Percentiles rank a stretch among this genome's conserved stretches.
phyloP scores from a whole-genome alignment of 129 eudicot genomes.

The Saussurea involucrata region DNA sequence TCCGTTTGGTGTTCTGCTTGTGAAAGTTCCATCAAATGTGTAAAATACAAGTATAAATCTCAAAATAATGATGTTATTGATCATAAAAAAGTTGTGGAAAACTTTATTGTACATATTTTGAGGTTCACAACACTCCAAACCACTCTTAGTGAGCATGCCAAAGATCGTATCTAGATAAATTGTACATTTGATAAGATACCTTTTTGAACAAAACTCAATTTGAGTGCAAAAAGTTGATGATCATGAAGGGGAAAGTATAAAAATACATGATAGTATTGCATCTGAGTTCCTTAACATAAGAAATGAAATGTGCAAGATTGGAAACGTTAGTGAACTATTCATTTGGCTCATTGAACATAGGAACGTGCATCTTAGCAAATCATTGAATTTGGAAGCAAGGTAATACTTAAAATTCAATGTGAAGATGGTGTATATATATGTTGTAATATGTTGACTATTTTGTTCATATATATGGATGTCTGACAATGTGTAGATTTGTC shows the following conservation, averaged over 20 bases:
- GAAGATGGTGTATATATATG: neutral
- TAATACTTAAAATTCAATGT: neutral
- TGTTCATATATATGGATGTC: neutral
- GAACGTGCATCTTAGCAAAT: neutral
- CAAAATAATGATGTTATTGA: neutral
- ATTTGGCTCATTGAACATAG: neutral
- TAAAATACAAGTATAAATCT: neutral
- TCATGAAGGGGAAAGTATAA: neutral
- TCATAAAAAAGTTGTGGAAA: neutral
- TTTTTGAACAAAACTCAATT: neutral
- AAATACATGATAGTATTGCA: neutral
- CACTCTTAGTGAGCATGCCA: neutral
- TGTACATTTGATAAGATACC: neutral
- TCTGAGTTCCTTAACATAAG: neutral
- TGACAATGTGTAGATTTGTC: slow-evolving; percentile 5
- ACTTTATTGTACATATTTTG: neutral
- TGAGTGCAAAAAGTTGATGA: neutral
- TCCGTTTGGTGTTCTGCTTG: neutral
- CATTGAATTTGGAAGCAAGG: neutral
- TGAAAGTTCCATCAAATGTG: neutral
- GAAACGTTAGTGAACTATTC: slow-evolving; percentile 15
- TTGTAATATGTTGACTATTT: neutral
- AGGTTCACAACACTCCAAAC: neutral
- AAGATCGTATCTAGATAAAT: neutral
- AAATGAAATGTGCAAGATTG: neutral